Conservation (phyloP, 306 rosid species). For the Albizia julibrissin region DNA sequence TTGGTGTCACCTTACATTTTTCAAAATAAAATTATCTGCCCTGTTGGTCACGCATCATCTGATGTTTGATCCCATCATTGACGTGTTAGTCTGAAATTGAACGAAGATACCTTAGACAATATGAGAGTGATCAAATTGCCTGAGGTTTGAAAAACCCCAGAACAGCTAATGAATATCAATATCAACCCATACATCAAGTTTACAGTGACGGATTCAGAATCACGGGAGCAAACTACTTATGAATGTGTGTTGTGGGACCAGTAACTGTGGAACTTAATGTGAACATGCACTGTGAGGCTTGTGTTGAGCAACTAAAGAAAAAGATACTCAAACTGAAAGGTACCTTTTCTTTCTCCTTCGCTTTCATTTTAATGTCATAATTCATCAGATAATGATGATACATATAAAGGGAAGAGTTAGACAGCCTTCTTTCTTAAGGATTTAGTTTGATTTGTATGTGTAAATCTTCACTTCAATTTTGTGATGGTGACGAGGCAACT, state of each 20-base stretch:
- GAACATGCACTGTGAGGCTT: constrained; percentile 96
- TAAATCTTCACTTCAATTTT: constrained; percentile 6
- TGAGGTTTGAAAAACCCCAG: neutral
- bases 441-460: constrained; percentile 1
- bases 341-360: constrained; percentile 27
- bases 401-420: constrained; percentile 27
- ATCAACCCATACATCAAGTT: neutral
- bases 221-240: neutral
- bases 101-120: neutral
- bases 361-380: constrained; percentile 21
- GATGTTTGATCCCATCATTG: neutral
- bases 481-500: constrained; percentile 35
- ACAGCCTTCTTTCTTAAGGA: constrained; percentile 31
- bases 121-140: neutral
- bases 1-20: neutral
- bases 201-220: neutral
- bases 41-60: neutral
- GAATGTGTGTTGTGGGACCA: too few species aligned
- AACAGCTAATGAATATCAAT: neutral
- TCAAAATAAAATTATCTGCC: neutral
- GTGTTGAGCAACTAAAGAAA: constrained; percentile 86
- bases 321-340: constrained; percentile 96
- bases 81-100: neutral
- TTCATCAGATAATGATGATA: constrained; percentile 16
- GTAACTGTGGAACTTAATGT: constrained; percentile 81